A percentile compares a stretch with the other conserved stretches of the same genome.
These are phyloP conservation scores for Pestalotiopsis sp. DNA, from an alignment of 2,329 filamentous ascomycete species.

Conservation along the genomic window DNA sequence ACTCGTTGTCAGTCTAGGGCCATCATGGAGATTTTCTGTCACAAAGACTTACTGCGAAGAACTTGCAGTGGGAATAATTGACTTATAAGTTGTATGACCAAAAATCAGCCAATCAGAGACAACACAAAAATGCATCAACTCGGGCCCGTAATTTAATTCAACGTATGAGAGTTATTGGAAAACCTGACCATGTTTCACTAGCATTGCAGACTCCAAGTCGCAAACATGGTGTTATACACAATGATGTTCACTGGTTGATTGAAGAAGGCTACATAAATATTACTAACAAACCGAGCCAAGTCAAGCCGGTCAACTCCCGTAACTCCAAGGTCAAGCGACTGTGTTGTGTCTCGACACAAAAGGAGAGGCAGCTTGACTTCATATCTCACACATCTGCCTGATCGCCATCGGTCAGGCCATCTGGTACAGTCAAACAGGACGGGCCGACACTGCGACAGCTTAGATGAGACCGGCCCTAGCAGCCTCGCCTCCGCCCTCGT, in stretches of 20 bases:
- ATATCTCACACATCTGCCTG: not conserved
- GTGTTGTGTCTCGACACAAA: not conserved
- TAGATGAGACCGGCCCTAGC: constrained; percentile 60
- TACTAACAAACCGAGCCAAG: not conserved
- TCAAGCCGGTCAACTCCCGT: not conserved
- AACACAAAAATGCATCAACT: too few species aligned
- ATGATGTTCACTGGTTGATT: not conserved
- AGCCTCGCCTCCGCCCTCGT: constrained; percentile 61
- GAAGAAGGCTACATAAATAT: not conserved
- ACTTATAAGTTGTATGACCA: too few species aligned
- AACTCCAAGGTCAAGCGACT: not conserved
- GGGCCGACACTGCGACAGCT: constrained; percentile 7
- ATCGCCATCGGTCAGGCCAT: not conserved
- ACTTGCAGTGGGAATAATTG: too few species aligned
- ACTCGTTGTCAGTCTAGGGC: too few species aligned
- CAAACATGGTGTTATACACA: not conserved
- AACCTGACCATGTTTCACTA: not conserved
- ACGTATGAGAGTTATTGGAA: too few species aligned
- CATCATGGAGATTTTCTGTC: too few species aligned
- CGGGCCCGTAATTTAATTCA: too few species aligned
- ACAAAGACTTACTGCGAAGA: too few species aligned
- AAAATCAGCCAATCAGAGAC: too few species aligned
- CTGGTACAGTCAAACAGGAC: not conserved
- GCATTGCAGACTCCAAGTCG: not conserved
- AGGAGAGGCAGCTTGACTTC: not conserved